Evolutionary conservation across 768 basidiomycete genomes (phyloP).

Genomic region (Dioszegia aurantiaca): DNA sequence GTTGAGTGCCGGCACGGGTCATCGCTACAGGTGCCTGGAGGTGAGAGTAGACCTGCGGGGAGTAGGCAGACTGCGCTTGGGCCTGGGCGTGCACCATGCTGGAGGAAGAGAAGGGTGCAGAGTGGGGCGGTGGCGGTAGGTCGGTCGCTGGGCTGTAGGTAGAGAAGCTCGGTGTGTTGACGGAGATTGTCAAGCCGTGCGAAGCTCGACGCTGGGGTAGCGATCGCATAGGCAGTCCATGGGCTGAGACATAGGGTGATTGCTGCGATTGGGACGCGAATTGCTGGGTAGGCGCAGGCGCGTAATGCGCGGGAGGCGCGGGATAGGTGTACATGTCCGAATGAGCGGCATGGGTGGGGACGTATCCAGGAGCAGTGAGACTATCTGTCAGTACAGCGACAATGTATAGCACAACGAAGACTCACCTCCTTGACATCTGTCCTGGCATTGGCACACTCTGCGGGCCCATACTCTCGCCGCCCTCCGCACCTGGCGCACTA

Average conservation of each 20-base stretch:
- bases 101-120: slow-evolving; percentile 1
- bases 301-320: slow-evolving; percentile 34
- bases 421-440: slow-evolving; percentile 44
- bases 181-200: slow-evolving; percentile 25
- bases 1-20: slow-evolving; percentile 37
- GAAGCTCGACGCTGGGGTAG: slow-evolving; percentile 13
- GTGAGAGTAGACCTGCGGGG: slow-evolving; percentile 1
- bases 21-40: slow-evolving; percentile 30
- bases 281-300: slow-evolving; percentile 37
- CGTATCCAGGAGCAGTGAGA: slow-evolving; percentile 33
- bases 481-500: slow-evolving; percentile 33
- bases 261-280: slow-evolving; percentile 12
- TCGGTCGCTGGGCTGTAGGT: slow-evolving; percentile 6
- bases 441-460: slow-evolving; percentile 39
- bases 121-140: slow-evolving; percentile 1
- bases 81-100: slow-evolving; percentile 8
- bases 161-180: slow-evolving; percentile 7
- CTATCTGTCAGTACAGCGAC: slow-evolving; percentile 16
- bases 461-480: slow-evolving; percentile 30
- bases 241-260: slow-evolving; percentile 1
- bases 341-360: slow-evolving; percentile 33
- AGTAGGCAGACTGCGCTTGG: background rate
- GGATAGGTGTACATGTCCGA: slow-evolving; percentile 18
- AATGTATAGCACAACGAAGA: background rate
- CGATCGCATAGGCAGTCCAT: slow-evolving; percentile 19